Evolutionary conservation across 805 yeast species (phyloP), one percentile per base, ranked within the genome.

Genomic region (Yarrowia divulgata): DNA sequence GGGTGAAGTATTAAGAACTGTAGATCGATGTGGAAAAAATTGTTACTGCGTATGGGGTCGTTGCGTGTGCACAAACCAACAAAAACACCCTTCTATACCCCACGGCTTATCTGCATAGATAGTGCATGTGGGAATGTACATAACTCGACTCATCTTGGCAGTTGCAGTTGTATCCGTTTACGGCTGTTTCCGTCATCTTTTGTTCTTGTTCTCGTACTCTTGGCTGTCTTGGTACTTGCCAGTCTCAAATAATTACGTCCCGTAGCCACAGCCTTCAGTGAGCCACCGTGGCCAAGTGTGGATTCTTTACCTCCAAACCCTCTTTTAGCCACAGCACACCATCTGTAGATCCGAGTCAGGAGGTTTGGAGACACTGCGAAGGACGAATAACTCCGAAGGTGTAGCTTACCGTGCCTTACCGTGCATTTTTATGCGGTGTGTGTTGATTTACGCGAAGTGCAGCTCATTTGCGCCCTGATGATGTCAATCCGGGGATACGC

Each of bases 261-360:
- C 57, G 18, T 52, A 34, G 60, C 60, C 60, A 54, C 60, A 39
- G 60, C 19, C 45, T 19, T 12, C 45, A 54, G 39, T 34, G 32
- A 54, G 60, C 60, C 60, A 39, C 60, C 35, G 60, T 43, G 48
- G 49, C 40, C 48, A 57, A 57, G 48, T 57, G 64, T 57, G 64
- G 64, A 57, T 57, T 57, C 60, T 39, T 57, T 42, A n/a, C 37
- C n/a, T 40, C 29, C 50, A 45, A 60, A 60, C 66, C 66, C 66
- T 60, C 66, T 60, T 60, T 60, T 45, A 60, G 66, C 66, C 66
- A 60, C 66, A 60, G 63, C 63, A 57, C 63, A 57, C 63, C 63
- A 57, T 57, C 23, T 57, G 48, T 40, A 57, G 63, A 57, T 57
- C 63, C 63, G 63, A 10, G 63, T 57, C 63, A 55, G 37, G 48